Percentiles rank a stretch among this genome's conserved stretches.
These are phyloP conservation scores for Wickerhamomyces silvicola DNA, from an alignment of 805 yeast genomes.

Conservation along the genomic window DNA sequence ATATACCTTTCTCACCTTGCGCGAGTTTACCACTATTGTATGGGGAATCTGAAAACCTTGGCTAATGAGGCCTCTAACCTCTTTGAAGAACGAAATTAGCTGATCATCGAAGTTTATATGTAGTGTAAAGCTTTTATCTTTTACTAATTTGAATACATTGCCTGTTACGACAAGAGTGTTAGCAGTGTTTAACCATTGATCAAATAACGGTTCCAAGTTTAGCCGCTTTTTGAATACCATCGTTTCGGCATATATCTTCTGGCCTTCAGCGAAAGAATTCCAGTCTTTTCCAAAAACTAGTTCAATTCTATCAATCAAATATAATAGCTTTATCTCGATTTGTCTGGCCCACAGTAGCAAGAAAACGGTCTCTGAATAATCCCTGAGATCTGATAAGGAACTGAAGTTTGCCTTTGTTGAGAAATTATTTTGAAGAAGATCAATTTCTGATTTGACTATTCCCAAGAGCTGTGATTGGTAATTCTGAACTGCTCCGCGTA, in stretches of 20 bases:
- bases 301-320: slow-evolving; percentile 39
- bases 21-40: slow-evolving; percentile 37
- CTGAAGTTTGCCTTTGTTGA: slow-evolving; percentile 29
- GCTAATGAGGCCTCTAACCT: slow-evolving; percentile 43
- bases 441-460: slow-evolving; percentile 42
- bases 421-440: slow-evolving; percentile 34
- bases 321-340: slow-evolving; percentile 36
- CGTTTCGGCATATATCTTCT: slow-evolving; percentile 47
- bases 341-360: slow-evolving; percentile 49
- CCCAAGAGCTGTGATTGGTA: slow-evolving; percentile 47
- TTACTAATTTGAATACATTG: slow-evolving; percentile 33
- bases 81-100: slow-evolving; percentile 39
- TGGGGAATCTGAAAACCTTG: slow-evolving; percentile 56
- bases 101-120: slow-evolving; percentile 46
- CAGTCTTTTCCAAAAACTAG: slow-evolving; percentile 54
- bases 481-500: slow-evolving; percentile 53
- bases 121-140: slow-evolving; percentile 25
- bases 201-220: slow-evolving; percentile 34
- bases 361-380: slow-evolving; percentile 42
- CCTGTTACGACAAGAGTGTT: slow-evolving; percentile 23
- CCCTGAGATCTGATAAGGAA: slow-evolving; percentile 33
- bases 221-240: slow-evolving; percentile 38
- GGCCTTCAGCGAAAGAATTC: slow-evolving; percentile 61
- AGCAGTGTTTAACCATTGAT: slow-evolving; percentile 42
- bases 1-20: slow-evolving; percentile 43